Conservation (phyloP, 106 monocot species). For the Apostasia ramifera region DNA sequence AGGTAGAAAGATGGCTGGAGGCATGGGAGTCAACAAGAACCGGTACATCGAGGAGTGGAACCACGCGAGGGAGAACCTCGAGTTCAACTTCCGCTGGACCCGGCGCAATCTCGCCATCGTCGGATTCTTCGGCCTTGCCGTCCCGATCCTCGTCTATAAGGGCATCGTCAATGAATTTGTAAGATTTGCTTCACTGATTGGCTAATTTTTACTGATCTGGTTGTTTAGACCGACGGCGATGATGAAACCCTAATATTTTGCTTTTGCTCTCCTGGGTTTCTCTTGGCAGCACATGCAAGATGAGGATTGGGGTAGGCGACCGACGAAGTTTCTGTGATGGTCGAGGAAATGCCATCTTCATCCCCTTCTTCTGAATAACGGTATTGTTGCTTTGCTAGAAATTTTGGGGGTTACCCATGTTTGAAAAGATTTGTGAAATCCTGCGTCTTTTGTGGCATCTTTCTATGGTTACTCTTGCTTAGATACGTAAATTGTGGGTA, state of each 20-base stretch:
- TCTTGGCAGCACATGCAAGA: slow-evolving; percentile 74
- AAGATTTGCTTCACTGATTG: background rate
- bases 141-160: slow-evolving; percentile 83
- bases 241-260: slow-evolving; percentile 7
- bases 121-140: slow-evolving; percentile 87
- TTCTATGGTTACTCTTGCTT: background rate
- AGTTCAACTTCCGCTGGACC: slow-evolving; percentile 87
- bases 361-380: background rate
- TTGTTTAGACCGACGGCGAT: background rate
- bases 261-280: background rate
- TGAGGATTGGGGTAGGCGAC: slow-evolving; percentile 55
- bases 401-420: background rate
- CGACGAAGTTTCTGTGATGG: slow-evolving; percentile 52
- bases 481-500: background rate
- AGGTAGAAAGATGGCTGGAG: slow-evolving; percentile 59
- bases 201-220: background rate
- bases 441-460: background rate
- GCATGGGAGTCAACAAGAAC: slow-evolving; percentile 97
- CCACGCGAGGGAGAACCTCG: slow-evolving; percentile 76
- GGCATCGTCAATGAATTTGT: slow-evolving; percentile 77
- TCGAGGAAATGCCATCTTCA: background rate
- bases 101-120: slow-evolving; percentile 82
- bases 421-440: background rate
- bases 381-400: background rate
- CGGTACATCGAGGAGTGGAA: slow-evolving; percentile 82